Conservation (phyloP, 2,329 filamentous ascomycete species). For the Aspergillus sp. region DNA sequence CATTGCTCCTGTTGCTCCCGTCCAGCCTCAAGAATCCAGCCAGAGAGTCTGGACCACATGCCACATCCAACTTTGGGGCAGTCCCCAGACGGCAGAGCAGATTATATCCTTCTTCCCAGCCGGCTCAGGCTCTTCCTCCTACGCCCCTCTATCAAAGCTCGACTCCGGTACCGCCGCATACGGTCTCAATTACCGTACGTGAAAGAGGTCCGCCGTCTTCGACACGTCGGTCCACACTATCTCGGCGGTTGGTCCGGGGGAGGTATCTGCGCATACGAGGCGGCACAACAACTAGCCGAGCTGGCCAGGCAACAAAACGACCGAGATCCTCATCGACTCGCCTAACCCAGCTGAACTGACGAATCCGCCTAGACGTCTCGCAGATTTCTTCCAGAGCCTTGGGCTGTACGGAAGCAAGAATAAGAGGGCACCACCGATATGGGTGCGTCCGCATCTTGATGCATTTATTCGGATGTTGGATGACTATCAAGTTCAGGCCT, state of each 20-base stretch:
- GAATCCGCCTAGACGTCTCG: constrained; percentile 53
- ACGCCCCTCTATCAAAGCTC: constrained; percentile 37
- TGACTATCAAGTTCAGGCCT: constrained; percentile 4
- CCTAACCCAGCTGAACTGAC: constrained; percentile 63
- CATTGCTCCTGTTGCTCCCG: constrained; percentile 4
- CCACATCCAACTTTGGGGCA: constrained; percentile 40
- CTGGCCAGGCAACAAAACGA: constrained; percentile 52
- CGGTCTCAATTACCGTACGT: constrained; percentile 39
- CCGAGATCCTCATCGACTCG: constrained; percentile 59
- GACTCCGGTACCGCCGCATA: constrained; percentile 37
- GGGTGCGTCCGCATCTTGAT: constrained; percentile 47
- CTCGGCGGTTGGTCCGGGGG: constrained; percentile 70
- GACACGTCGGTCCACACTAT: constrained; percentile 52
- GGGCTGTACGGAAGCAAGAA: constrained; percentile 41
- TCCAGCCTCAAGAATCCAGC: constrained; percentile 10
- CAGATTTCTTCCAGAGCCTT: constrained; percentile 44
- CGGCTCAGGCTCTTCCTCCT: constrained; percentile 43
- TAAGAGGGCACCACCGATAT: constrained; percentile 38
- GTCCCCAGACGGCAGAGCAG: constrained; percentile 36
- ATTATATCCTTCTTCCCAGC: constrained; percentile 40
- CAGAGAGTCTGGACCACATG: constrained; percentile 16
- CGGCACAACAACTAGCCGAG: constrained; percentile 54
- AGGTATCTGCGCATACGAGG: constrained; percentile 64
- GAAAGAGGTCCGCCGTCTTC: constrained; percentile 40
- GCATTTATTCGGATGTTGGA: constrained; percentile 44